Evolutionary conservation across 129 eudicot genomes (phyloP).

Genomic region (Artemisia tridentata): DNA sequence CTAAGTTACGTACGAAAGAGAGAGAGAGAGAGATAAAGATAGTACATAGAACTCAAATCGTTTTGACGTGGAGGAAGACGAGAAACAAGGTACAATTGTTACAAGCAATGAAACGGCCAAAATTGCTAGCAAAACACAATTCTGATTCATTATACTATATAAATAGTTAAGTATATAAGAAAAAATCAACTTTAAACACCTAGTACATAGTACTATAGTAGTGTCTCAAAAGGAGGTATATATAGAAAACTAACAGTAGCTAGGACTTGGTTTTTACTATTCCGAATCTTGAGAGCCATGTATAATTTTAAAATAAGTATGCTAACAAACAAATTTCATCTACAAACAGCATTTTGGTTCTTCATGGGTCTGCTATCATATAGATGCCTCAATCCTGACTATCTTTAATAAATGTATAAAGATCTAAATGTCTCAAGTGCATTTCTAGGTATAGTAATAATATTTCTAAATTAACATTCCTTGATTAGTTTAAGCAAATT

Average conservation of each 20-base stretch:
- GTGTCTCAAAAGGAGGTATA: constrained; percentile 7
- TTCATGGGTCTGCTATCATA: background rate
- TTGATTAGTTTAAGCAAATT: too few species aligned
- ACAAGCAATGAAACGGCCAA: constrained; percentile 13
- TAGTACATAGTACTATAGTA: background rate
- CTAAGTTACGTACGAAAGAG: background rate
- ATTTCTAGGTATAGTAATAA: too few species aligned
- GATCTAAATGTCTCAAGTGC: too few species aligned
- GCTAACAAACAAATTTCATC: background rate
- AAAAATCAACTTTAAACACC: background rate
- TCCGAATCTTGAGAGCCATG: constrained; percentile 1
- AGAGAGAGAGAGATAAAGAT: background rate
- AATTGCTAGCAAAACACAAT: background rate
- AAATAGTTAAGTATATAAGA: background rate
- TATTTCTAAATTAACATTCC: background rate
- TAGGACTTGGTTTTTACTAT: background rate
- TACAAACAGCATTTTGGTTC: background rate
- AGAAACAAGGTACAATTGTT: constrained; percentile 25
- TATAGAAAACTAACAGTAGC: constrained; percentile 10
- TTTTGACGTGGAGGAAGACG: constrained; percentile 36
- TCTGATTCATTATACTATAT: constrained; percentile 5
- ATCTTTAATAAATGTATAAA: too few species aligned
- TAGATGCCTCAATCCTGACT: too few species aligned
- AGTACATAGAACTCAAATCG: constrained; percentile 59
- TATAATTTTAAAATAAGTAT: background rate